A percentile compares a stretch with the other conserved stretches of the same genome.
These are phyloP conservation scores for Boletus sp. DNA, from an alignment of 1,284 basidiomycete species.

Conservation along the genomic window DNA sequence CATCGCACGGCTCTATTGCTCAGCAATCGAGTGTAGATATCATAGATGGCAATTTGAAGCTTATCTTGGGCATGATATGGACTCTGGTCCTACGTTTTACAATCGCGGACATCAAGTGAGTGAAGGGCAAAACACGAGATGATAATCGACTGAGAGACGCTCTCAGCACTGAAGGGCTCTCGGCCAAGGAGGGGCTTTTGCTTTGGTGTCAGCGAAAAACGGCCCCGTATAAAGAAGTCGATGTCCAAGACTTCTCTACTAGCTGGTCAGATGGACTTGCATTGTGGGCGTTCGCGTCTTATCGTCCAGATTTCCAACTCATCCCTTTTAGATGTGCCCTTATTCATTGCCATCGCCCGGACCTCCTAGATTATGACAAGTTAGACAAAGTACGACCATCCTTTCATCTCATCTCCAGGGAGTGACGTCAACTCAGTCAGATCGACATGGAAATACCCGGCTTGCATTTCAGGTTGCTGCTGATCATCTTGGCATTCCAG, in stretches of 20 bases:
- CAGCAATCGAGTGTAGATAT: constrained; percentile 61
- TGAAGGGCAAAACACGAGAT: neutral
- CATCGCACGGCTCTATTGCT: constrained; percentile 1
- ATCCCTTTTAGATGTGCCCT: constrained; percentile 74
- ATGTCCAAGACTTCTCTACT: constrained; percentile 89
- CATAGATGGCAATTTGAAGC: constrained; percentile 95
- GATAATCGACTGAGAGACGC: constrained; percentile 21
- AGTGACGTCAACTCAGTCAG: constrained; percentile 42
- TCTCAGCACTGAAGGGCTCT: constrained; percentile 88
- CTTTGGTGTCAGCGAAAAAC: constrained; percentile 99
- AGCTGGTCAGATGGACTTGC: constrained; percentile 96
- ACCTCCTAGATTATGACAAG: constrained; percentile 84
- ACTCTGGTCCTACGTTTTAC: constrained; percentile 95
- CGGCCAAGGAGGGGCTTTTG: constrained; percentile 92
- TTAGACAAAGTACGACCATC: constrained; percentile 62
- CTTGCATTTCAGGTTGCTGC: constrained; percentile 86
- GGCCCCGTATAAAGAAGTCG: constrained; percentile 83
- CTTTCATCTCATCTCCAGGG: neutral
- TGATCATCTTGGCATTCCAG: constrained; percentile 84
- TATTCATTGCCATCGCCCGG: constrained; percentile 95
- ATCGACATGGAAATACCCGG: constrained; percentile 77
- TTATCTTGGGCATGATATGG: constrained; percentile 99
- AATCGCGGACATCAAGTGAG: constrained; percentile 94
- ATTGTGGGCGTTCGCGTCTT: constrained; percentile 56
- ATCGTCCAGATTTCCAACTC: constrained; percentile 1